Evolutionary conservation across 352 stramenopile species (phyloP).

Genomic region (Pythium dissimile): DNA sequence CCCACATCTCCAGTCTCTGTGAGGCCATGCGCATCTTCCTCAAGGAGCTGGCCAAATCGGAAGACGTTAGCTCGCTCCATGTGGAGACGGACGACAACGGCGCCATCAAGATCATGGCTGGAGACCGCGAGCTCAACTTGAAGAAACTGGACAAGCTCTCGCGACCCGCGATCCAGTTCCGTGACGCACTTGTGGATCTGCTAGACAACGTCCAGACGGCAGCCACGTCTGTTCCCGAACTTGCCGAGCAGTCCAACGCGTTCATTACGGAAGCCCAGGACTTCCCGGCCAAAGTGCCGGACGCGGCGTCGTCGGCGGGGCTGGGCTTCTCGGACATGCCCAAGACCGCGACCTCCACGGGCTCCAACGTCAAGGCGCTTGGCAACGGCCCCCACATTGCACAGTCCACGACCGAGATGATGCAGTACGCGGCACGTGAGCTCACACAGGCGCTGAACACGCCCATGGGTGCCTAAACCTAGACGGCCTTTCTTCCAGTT

Average conservation of each 20-base stretch:
- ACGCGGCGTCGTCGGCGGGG: slow-evolving; percentile 35
- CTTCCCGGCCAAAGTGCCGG: slow-evolving; percentile 37
- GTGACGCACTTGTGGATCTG: slow-evolving; percentile 43
- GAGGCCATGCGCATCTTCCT: slow-evolving; percentile 40
- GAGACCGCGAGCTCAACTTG: slow-evolving; percentile 40
- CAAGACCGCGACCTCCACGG: no score
- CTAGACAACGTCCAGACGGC: slow-evolving; percentile 51
- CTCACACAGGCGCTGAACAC: no score
- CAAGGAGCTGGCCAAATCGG: slow-evolving; percentile 38
- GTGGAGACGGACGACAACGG: slow-evolving; percentile 39
- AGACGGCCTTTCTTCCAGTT: no score
- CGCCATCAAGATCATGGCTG: slow-evolving; percentile 38
- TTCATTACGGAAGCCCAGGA: slow-evolving; percentile 40
- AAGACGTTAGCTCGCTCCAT: slow-evolving; percentile 33
- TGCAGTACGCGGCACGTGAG: no score
- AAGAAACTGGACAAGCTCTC: slow-evolving; percentile 45
- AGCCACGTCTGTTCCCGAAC: slow-evolving; percentile 38
- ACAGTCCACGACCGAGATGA: neutral
- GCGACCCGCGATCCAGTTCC: slow-evolving; percentile 31
- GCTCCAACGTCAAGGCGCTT: no score
- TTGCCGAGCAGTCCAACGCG: slow-evolving; percentile 33
- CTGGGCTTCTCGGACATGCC: slow-evolving; percentile 40
- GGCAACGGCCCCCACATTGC: no score
- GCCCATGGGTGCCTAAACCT: no score
- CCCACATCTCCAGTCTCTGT: slow-evolving; percentile 29